Evolutionary conservation across 345 rosid species (phyloP), one percentile per base, ranked within the genome.

Genomic region (Arabidopsis arenosa): DNA sequence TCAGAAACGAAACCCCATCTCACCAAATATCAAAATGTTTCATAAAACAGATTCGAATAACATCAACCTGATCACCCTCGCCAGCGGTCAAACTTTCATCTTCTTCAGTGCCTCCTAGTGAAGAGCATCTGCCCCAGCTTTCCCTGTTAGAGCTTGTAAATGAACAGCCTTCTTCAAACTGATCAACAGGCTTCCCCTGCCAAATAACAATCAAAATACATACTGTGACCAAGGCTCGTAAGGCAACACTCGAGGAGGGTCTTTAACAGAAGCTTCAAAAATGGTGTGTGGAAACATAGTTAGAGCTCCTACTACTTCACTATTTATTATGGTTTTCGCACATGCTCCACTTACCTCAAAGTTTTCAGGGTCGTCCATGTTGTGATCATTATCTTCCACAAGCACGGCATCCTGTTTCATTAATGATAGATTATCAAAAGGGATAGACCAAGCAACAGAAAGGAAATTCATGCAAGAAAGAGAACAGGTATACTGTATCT

Each of bases 51-150:
- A 51, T 35, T 51, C 39, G 15, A 76, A 65, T 72, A 47, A 49
- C 4, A 77, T 47, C 10, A 57, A 90, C 97, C 97, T 92, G 90
- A 51, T 82, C 83, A 70, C 63, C 73, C 41, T 71, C 82, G 70
- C 79, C 76, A 49, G 82, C 69, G 1, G 85, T 85, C 44, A 84
- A 82, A 70, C 84, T 81, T 79, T 92, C 99, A 69, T 85, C 97
- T 33, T 86, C 99, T 17, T 92, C 97, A 15, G 91, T 88, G 80
- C 91, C 97, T 64, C 97, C 97, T 47, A 90, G 72, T 71, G 97
- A 92, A 64, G 96, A 92, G 86, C 99, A 95, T 83, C 97, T 84
- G 66, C 97, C 99, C 99, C 99, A 95, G 78, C 99, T 95, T 84
- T 89, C 97, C 80, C 97, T 85, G 80, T 86, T 92, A n/a, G 97